Evolutionary conservation across 176 grass and related monocot genomes (phyloP).

Genomic region (Ensete glaucum): DNA sequence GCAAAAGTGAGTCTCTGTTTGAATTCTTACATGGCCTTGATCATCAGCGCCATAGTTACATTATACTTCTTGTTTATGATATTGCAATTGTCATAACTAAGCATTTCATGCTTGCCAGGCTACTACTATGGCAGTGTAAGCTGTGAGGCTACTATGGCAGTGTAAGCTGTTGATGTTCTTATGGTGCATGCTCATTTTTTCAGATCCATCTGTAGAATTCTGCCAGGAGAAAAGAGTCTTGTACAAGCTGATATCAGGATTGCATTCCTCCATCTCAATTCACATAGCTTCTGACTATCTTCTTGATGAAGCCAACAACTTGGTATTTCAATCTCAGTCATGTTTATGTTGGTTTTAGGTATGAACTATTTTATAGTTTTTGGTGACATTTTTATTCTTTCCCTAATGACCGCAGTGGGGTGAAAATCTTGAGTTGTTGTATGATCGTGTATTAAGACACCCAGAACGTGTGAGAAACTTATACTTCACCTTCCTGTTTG

Average conservation of each 20-base stretch:
- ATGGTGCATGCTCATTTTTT: background rate
- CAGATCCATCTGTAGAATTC: constrained; percentile 88
- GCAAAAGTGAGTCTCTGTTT: background rate
- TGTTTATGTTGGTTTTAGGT: background rate
- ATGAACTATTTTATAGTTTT: background rate
- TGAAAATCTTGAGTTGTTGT: constrained; percentile 68
- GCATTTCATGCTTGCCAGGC: background rate
- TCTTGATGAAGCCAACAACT: constrained; percentile 51
- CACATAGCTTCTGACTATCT: constrained; percentile 97
- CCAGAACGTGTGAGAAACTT: constrained; percentile 80
- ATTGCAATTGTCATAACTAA: background rate
- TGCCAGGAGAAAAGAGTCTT: constrained; percentile 90
- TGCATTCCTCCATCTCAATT: constrained; percentile 95
- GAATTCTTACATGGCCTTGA: background rate
- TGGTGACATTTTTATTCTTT: constrained; percentile 8
- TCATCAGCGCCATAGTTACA: background rate
- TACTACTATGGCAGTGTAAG: background rate
- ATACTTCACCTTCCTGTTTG: constrained; percentile 91
- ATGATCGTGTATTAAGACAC: constrained; percentile 77
- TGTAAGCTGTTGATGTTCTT: background rate
- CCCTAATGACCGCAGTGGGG: constrained; percentile 61
- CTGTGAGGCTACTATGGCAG: background rate
- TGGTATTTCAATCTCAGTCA: constrained; percentile 27
- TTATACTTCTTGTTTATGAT: background rate
- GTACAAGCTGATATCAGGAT: constrained; percentile 92